Evolutionary conservation across 1,284 basidiomycete species (phyloP).

Genomic region (Naganishia albida): DNA sequence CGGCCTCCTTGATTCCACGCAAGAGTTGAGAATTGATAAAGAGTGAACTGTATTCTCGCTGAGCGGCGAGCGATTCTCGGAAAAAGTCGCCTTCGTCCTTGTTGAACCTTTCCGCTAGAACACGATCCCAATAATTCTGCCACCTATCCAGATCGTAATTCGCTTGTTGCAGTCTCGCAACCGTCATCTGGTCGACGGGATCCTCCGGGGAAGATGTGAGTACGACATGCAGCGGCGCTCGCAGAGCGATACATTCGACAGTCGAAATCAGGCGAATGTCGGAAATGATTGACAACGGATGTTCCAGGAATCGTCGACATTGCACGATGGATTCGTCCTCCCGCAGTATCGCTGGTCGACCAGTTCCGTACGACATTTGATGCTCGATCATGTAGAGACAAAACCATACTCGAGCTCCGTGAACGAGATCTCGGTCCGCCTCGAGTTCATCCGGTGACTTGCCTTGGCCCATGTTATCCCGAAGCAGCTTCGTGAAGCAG

Average conservation of each 20-base stretch:
- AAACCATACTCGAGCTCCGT: slow-evolving; percentile 82
- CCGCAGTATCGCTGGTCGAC: slow-evolving; percentile 83
- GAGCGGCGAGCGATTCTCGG: slow-evolving; percentile 43
- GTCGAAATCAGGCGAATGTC: slow-evolving; percentile 93
- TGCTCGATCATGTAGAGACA: slow-evolving; percentile 88
- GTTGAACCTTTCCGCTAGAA: slow-evolving; percentile 48
- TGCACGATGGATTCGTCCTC: slow-evolving; percentile 86
- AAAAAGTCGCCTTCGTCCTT: slow-evolving; percentile 51
- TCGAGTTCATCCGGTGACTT: slow-evolving; percentile 60
- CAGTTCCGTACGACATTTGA: slow-evolving; percentile 89
- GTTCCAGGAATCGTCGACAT: slow-evolving; percentile 76
- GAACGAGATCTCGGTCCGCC: slow-evolving; percentile 75
- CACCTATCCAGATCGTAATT: slow-evolving; percentile 54
- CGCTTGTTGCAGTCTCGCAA: slow-evolving; percentile 52
- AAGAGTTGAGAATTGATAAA: slow-evolving; percentile 55
- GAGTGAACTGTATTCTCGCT: slow-evolving; percentile 36
- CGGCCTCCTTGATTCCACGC: slow-evolving; percentile 50
- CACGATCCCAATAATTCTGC: slow-evolving; percentile 54
- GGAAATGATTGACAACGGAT: slow-evolving; percentile 84
- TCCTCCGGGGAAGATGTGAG: slow-evolving; percentile 50
- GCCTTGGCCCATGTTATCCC: slow-evolving; percentile 67
- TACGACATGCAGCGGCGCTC: slow-evolving; percentile 52
- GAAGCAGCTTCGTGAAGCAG: slow-evolving; percentile 78
- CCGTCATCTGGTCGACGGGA: slow-evolving; percentile 49
- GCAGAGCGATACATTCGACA: slow-evolving; percentile 54